A percentile compares a stretch with the other conserved stretches of the same genome.
phyloP scores from a whole-genome alignment of 2,329 filamentous ascomycete species.

The Chrysoporthe cubensis region DNA sequence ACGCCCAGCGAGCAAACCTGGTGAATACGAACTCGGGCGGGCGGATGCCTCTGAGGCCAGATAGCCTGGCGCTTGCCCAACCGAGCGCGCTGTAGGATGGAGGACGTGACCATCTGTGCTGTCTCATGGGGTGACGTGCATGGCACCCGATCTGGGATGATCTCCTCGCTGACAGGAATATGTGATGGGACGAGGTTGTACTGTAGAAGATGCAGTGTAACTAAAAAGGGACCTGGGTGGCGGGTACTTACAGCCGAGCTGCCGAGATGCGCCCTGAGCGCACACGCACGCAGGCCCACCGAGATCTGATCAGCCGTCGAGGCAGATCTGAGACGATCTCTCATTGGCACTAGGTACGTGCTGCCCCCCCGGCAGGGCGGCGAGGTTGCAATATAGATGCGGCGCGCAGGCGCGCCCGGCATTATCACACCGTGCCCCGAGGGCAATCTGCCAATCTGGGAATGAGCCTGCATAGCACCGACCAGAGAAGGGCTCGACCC shows the following conservation, averaged over 20 bases:
- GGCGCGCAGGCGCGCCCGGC: not conserved
- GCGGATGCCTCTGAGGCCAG: not conserved
- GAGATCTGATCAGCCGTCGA: not conserved
- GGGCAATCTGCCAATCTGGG: no score
- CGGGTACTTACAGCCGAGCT: not conserved
- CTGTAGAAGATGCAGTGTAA: not conserved
- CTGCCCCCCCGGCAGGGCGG: not conserved
- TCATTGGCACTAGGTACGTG: not conserved
- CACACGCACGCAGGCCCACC: not conserved
- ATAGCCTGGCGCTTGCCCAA: not conserved
- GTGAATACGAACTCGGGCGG: not conserved
- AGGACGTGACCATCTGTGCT: not conserved
- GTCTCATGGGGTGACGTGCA: not conserved
- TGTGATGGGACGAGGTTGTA: not conserved
- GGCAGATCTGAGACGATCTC: constrained; percentile 7
- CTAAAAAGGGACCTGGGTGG: not conserved
- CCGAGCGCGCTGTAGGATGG: not conserved
- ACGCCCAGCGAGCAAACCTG: not conserved
- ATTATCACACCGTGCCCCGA: no score
- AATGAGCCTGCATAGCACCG: no score
- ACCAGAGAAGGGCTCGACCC: no score
- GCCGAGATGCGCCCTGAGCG: not conserved
- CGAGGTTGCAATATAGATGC: constrained; percentile 16
- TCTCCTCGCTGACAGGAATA: not conserved
- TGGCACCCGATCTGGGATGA: not conserved